Evolutionary conservation across 1,284 basidiomycete species (phyloP).

Genomic region (Peniophora sp.): DNA sequence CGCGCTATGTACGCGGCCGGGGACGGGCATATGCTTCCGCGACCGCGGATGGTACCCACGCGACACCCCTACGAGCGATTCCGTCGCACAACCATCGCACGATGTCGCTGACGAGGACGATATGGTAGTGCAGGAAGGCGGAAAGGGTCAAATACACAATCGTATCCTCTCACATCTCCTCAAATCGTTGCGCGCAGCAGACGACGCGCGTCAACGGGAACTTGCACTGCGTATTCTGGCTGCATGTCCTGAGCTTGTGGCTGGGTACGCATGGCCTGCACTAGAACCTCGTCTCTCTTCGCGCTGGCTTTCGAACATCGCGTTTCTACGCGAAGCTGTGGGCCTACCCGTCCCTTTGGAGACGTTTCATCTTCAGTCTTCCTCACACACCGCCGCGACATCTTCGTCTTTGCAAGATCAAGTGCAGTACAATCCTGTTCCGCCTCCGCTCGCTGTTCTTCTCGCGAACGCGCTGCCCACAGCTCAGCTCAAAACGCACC

Average conservation of each 20-base stretch:
- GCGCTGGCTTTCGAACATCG: constrained; percentile 84
- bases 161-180: constrained; percentile 77
- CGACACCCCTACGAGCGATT: constrained; percentile 24
- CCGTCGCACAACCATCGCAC: too few species aligned
- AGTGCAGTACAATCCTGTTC: constrained; percentile 50
- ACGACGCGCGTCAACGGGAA: constrained; percentile 83
- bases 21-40: constrained; percentile 80
- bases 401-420: constrained; percentile 46
- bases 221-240: constrained; percentile 71
- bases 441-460: constrained; percentile 63
- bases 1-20: constrained; percentile 79
- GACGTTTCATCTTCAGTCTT: too few species aligned
- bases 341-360: constrained; percentile 70
- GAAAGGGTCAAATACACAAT: constrained; percentile 60
- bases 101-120: too few species aligned
- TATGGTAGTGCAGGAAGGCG: background rate
- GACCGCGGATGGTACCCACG: constrained; percentile 90
- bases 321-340: constrained; percentile 73
- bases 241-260: constrained; percentile 82
- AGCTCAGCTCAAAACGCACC: constrained; percentile 56
- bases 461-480: constrained; percentile 76
- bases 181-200: constrained; percentile 69
- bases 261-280: constrained; percentile 68
- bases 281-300: constrained; percentile 85
- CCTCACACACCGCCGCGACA: too few species aligned